A percentile compares a stretch with the other conserved stretches of the same genome.
Conservation (phyloP, 495 filamentous ascomycete genomes). For the Aspergillus incahuasiensis region DNA sequence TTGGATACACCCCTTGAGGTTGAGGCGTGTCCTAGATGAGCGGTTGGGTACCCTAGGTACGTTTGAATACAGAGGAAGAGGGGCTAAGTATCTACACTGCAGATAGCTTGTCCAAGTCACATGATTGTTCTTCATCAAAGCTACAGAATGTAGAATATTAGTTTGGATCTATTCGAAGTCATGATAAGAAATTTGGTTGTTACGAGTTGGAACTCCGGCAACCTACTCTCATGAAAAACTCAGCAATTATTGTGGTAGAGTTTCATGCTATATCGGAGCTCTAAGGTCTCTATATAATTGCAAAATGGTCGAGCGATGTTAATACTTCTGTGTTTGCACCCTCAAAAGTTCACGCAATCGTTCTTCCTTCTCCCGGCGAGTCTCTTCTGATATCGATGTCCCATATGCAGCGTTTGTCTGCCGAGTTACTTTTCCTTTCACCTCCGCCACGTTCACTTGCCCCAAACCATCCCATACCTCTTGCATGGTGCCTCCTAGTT, state of each 20-base stretch:
- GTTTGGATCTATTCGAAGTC: too few relatives aligned
- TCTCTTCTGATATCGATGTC: slow-evolving; percentile 14
- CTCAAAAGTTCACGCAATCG: slow-evolving; percentile 28
- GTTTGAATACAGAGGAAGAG: slow-evolving; percentile 13
- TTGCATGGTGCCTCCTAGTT: slow-evolving; percentile 53
- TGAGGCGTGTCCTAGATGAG: too few relatives aligned
- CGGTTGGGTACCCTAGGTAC: background rate
- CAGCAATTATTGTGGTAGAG: too few relatives aligned
- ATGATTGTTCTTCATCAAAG: too few relatives aligned
- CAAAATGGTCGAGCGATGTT: background rate
- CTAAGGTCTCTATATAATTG: background rate
- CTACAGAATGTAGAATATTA: too few relatives aligned
- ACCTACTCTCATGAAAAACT: too few relatives aligned
- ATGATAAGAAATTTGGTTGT: too few relatives aligned
- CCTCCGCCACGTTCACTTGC: slow-evolving; percentile 31
- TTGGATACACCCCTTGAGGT: too few relatives aligned
- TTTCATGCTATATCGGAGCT: background rate
- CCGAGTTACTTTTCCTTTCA: slow-evolving; percentile 32
- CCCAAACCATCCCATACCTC: slow-evolving; percentile 50
- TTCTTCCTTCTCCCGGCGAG: slow-evolving; percentile 24
- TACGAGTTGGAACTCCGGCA: too few relatives aligned
- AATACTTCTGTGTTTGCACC: slow-evolving; percentile 24
- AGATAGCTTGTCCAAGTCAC: too few relatives aligned
- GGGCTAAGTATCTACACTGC: too few relatives aligned
- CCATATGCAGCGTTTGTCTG: slow-evolving; percentile 38